phyloP scores from a whole-genome alignment of 2,329 filamentous ascomycete genomes.

The Ophiocordyceps australis region DNA sequence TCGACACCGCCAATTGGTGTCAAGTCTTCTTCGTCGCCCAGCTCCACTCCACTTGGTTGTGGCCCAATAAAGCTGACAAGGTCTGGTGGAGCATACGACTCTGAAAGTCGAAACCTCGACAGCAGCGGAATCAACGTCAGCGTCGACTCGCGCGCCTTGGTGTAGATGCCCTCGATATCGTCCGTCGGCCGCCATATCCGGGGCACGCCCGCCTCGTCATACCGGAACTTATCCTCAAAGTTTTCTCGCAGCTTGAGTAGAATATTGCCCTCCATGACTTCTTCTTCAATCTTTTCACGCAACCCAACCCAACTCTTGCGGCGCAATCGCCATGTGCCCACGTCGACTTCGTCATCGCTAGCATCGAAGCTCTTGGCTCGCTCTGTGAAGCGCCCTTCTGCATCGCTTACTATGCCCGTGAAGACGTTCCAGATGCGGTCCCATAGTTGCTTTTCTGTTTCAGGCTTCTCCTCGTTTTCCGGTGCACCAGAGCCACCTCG shows the following conservation, averaged over 20 bases:
- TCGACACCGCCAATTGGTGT: slow-evolving; percentile 83
- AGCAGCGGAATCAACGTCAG: slow-evolving; percentile 80
- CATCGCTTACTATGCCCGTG: slow-evolving; percentile 63
- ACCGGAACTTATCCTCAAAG: slow-evolving; percentile 98
- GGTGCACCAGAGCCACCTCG: slow-evolving; percentile 68
- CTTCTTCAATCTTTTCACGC: slow-evolving; percentile 81
- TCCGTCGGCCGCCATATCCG: slow-evolving; percentile 93
- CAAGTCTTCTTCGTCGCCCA: slow-evolving; percentile 81
- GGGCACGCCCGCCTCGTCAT: slow-evolving; percentile 86
- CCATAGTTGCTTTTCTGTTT: slow-evolving; percentile 75
- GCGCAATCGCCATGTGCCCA: slow-evolving; percentile 81
- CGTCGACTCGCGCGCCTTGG: slow-evolving; percentile 79
- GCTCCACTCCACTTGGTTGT: slow-evolving; percentile 54
- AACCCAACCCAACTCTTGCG: slow-evolving; percentile 91
- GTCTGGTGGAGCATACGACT: slow-evolving; percentile 62
- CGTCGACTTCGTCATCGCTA: slow-evolving; percentile 73
- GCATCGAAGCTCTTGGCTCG: slow-evolving; percentile 89
- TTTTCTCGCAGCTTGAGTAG: slow-evolving; percentile 91
- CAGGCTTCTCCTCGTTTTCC: slow-evolving; percentile 55
- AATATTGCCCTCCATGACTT: slow-evolving; percentile 95
- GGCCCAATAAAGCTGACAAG: slow-evolving; percentile 68
- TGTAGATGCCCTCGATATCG: slow-evolving; percentile 93
- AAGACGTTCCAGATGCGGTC: slow-evolving; percentile 89
- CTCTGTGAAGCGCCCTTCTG: slow-evolving; percentile 70
- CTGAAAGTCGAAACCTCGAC: slow-evolving; percentile 61